Base-by-base conservation (phyloP, 2,329 filamentous ascomycete species). In the Apiospora pterosperma region DNA sequence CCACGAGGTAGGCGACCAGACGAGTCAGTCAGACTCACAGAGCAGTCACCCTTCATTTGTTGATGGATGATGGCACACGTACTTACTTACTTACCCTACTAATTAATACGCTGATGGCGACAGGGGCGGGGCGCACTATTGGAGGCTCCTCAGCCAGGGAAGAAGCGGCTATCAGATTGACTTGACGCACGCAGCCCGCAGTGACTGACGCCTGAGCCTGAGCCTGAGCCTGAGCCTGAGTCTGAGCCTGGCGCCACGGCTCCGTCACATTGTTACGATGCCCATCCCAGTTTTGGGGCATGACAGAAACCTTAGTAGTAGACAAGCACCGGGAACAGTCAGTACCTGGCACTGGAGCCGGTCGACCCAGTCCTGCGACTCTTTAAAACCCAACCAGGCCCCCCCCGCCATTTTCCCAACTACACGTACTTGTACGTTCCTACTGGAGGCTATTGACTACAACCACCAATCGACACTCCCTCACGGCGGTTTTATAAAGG, bases 151-250 rank as follows among this genome's bases (percentile, higher is more conserved):
- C 48, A 55, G 16, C n/a, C 48, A 55, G 48, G 48, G 48, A 55
- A 5, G 4, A 55, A 55, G 48, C 48, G 48, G 48, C 48, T 55
- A 34, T 34, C 48, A 7, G 48, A 34, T 55, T 55, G 48, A 55
- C 34, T 55, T 55, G 48, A 55, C 34, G 48, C 48, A 55, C 48
- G 48, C 48, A 55, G 48, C n/a, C n/a, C n/a, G n/a, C n/a, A n/a
- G n/a, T n/a, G n/a, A n/a, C n/a, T 34, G 28, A 55, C 48, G 36
- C 36, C 11, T 38, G 36, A 11, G 12, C n/a, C n/a, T n/a, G n/a
- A n/a, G n/a, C n/a, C n/a, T n/a, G n/a, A n/a, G n/a, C n/a, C n/a
- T n/a, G n/a, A n/a, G n/a, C n/a, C n/a, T n/a, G n/a, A n/a, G n/a
- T n/a, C n/a, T n/a, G n/a, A n/a, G 48, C 48, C 48, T 55, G 48